Conservation (phyloP, 441 rosid genomes). For the Biscutella laevigata region DNA sequence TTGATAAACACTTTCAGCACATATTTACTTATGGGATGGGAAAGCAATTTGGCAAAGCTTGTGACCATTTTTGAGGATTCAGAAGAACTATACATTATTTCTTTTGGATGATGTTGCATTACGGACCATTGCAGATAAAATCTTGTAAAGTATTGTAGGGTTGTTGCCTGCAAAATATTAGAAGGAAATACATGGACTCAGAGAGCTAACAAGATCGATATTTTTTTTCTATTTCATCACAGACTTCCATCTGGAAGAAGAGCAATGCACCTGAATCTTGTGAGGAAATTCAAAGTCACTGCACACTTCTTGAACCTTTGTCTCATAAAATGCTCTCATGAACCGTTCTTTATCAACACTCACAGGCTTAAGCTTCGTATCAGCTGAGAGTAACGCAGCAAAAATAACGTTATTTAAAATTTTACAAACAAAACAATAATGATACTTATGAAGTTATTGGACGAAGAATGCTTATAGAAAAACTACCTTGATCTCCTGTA, state of each 20-base stretch:
- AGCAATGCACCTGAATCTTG: conserved; percentile 71
- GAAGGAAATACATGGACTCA: background rate
- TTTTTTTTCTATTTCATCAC: background rate
- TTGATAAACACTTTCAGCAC: background rate
- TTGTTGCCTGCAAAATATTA: conserved; percentile 66
- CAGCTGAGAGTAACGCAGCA: conserved; percentile 57
- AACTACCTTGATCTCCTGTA: conserved; percentile 38
- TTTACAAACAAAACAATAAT: background rate
- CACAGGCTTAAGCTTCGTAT: conserved; percentile 54
- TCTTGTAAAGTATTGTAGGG: conserved; percentile 86
- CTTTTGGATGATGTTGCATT: conserved; percentile 94
- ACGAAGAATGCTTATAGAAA: background rate
- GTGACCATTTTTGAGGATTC: conserved; percentile 6
- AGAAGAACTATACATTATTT: conserved; percentile 58
- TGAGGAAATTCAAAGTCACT: conserved; percentile 90
- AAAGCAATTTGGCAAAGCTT: background rate
- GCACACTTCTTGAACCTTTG: conserved; percentile 88
- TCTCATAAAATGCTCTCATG: conserved; percentile 81
- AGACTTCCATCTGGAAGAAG: background rate
- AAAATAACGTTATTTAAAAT: conserved; percentile 1
- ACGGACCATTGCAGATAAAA: conserved; percentile 96
- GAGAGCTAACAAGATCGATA: conserved; percentile 2
- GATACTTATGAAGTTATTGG: background rate
- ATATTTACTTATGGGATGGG: background rate
- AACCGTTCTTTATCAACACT: conserved; percentile 76